Conservation (phyloP, 2,329 filamentous ascomycete species). For the Cercospora sp. region DNA sequence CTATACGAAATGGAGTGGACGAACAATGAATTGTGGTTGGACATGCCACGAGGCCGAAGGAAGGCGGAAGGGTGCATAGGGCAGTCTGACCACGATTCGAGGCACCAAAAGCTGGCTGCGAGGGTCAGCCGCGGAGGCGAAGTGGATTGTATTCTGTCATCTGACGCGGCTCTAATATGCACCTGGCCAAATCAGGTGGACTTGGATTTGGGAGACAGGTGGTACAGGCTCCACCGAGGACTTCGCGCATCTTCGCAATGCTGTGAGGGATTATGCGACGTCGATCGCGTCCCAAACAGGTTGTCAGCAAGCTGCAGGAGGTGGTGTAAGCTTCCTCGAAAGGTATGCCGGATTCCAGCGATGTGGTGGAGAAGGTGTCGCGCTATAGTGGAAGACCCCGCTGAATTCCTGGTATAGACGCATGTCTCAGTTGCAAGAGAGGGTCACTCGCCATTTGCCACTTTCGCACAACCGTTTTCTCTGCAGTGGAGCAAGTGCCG, state of each 20-base stretch:
- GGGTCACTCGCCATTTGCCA: not conserved
- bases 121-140: not conserved
- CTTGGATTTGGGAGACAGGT: not conserved
- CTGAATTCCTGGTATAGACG: not conserved
- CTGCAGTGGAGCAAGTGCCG: not conserved
- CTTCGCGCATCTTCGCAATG: not conserved
- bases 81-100: not conserved
- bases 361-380: not conserved
- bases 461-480: not conserved
- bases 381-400: not conserved
- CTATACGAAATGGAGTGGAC: not conserved
- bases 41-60: not conserved
- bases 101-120: not conserved
- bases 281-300: not conserved
- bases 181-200: not conserved
- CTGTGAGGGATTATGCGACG: not conserved
- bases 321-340: not conserved
- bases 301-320: not conserved
- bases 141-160: not conserved
- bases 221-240: not conserved
- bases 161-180: not conserved
- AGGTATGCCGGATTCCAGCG: not conserved
- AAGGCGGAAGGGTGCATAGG: not conserved
- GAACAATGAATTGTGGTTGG: not conserved
- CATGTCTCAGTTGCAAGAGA: not conserved